Conservation (phyloP, 148 eudicot genomes). For the Cornus kousa region DNA sequence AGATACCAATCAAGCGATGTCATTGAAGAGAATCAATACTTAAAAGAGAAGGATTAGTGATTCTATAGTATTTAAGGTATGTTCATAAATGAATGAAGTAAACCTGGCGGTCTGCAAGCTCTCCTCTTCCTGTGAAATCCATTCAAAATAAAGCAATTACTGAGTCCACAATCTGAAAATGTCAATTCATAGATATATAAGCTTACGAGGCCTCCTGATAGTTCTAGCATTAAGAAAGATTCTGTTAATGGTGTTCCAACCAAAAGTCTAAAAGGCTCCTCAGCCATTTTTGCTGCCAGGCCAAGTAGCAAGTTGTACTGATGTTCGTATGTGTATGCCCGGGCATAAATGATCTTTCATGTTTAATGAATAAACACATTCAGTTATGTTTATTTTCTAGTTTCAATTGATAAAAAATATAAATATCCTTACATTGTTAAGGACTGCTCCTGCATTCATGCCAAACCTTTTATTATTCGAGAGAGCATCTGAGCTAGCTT, state of each 20-base stretch:
- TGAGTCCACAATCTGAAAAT: constrained; percentile 89
- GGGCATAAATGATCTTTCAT: constrained; percentile 88
- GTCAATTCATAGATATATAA: constrained; percentile 6
- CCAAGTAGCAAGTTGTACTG: constrained; percentile 95
- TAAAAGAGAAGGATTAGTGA: background rate
- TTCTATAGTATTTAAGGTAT: background rate
- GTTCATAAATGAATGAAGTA: background rate
- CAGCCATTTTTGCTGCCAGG: constrained; percentile 96
- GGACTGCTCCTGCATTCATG: constrained; percentile 96
- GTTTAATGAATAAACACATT: background rate
- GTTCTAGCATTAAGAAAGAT: background rate
- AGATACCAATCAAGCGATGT: constrained; percentile 12
- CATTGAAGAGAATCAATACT: constrained; percentile 6
- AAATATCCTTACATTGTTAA: constrained; percentile 66
- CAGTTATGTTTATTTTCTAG: background rate
- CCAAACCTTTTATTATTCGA: constrained; percentile 88
- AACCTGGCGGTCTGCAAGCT: constrained; percentile 98
- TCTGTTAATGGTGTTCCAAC: constrained; percentile 33
- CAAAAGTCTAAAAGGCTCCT: constrained; percentile 90
- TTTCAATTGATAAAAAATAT: background rate
- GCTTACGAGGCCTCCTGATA: constrained; percentile 2
- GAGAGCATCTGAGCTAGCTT: too few species aligned
- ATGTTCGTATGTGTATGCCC: constrained; percentile 98
- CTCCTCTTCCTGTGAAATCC: constrained; percentile 96
- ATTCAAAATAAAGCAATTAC: constrained; percentile 92